These are phyloP conservation scores for Calocera viscosa DNA, from an alignment of 768 basidiomycete genomes.

Conservation along the genomic window DNA sequence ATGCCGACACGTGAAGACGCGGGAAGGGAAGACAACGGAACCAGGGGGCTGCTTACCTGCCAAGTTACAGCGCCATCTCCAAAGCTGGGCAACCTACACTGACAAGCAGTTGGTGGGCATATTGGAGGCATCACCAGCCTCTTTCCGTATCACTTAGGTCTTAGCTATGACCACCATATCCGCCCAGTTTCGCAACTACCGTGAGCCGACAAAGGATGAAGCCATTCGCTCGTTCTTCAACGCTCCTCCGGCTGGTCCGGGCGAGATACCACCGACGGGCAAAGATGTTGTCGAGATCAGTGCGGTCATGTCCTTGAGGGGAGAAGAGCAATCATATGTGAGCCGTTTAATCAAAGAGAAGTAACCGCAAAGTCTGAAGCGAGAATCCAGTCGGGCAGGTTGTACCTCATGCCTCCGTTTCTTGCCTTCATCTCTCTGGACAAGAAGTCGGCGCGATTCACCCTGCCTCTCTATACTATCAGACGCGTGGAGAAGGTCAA, in stretches of 20 bases:
- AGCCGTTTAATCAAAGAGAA: conserved; percentile 28
- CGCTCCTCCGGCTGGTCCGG: conserved; percentile 39
- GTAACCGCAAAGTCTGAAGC: background rate
- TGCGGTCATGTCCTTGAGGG: conserved; percentile 72
- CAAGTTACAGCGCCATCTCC: background rate
- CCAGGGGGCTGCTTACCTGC: background rate
- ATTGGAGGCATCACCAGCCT: background rate
- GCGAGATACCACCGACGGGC: conserved; percentile 14
- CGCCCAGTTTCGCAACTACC: conserved; percentile 79
- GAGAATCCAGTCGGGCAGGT: conserved; percentile 64
- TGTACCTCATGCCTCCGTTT: conserved; percentile 80
- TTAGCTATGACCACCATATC: conserved; percentile 62
- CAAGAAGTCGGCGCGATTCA: conserved; percentile 81
- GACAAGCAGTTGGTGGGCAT: background rate
- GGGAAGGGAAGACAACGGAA: background rate
- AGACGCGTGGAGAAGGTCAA: conserved; percentile 89
- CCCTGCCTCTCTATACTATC: conserved; percentile 81
- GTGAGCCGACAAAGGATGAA: conserved; percentile 84
- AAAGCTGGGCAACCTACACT: background rate
- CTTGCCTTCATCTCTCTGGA: conserved; percentile 84
- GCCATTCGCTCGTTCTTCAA: conserved; percentile 78
- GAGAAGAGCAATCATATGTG: conserved; percentile 88
- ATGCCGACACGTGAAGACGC: conserved; percentile 6
- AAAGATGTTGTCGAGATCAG: conserved; percentile 72
- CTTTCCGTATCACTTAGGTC: background rate